Evolutionary conservation across 108 stramenopile genomes (phyloP).

Genomic region (Cyclotella sp.): DNA sequence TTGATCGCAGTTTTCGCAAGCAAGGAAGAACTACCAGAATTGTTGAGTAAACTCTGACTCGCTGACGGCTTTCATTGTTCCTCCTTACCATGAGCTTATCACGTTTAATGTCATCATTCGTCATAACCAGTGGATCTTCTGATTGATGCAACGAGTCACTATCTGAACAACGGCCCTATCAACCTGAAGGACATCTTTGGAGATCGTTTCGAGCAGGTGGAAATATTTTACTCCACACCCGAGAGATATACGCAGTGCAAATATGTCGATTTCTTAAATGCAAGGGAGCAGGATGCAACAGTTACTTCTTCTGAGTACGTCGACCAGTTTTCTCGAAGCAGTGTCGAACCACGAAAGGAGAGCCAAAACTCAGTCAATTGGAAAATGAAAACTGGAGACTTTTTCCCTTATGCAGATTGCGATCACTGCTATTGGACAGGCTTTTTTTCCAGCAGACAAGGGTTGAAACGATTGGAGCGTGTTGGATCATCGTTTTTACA

Average conservation of each 20-base stretch:
- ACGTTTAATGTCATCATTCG: background rate
- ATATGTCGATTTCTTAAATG: conserved; percentile 66
- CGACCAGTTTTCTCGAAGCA: background rate
- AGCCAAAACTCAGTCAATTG: conserved; percentile 19
- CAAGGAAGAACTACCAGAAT: conserved; percentile 60
- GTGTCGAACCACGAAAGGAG: background rate
- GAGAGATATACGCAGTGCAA: conserved; percentile 84
- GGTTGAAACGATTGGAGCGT: conserved; percentile 87
- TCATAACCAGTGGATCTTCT: conserved; percentile 49
- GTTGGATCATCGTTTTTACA: conserved; percentile 76
- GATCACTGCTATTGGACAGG: conserved; percentile 95
- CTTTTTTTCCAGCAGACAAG: conserved; percentile 89
- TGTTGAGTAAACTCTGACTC: background rate
- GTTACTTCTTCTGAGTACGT: background rate
- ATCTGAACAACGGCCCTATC: conserved; percentile 30
- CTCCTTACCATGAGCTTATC: background rate
- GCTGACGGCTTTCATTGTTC: background rate
- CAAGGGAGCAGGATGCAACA: conserved; percentile 40
- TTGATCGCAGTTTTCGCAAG: conserved; percentile 48
- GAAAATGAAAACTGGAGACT: conserved; percentile 84
- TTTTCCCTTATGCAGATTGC: conserved; percentile 95
- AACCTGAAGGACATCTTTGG: conserved; percentile 58
- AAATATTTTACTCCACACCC: conserved; percentile 91
- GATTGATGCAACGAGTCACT: conserved; percentile 45
- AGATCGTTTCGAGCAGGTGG: conserved; percentile 65